phyloP scores from a whole-genome alignment of 2,329 filamentous ascomycete genomes.

The Fusarium sambucinum region DNA sequence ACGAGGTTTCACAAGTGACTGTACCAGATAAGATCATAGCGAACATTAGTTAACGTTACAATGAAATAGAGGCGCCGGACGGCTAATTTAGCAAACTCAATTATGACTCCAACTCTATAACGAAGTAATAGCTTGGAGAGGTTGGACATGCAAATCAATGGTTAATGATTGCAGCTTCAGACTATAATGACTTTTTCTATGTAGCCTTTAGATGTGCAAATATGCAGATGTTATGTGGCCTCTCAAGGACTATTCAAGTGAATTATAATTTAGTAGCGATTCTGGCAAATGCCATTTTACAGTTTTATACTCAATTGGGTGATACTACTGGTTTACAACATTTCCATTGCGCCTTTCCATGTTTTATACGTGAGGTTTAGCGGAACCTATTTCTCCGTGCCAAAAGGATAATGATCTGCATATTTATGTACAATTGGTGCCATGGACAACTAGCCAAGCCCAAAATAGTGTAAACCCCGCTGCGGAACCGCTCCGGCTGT shows the following conservation, averaged over 20 bases:
- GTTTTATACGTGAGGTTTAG: background rate
- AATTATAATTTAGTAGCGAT: background rate
- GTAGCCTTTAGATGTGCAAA: too few species aligned
- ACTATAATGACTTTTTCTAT: too few species aligned
- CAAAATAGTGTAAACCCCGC: constrained; percentile 16
- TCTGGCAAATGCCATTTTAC: background rate
- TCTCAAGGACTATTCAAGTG: background rate
- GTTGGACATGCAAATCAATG: background rate
- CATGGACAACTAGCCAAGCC: background rate
- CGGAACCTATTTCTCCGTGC: background rate
- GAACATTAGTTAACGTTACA: too few species aligned
- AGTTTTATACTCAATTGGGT: background rate
- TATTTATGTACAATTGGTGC: background rate
- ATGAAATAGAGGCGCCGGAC: too few species aligned
- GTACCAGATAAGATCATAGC: background rate
- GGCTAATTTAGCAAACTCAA: too few species aligned
- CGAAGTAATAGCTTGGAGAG: background rate
- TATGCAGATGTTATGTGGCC: background rate
- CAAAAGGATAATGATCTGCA: background rate
- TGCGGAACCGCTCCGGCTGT: constrained; percentile 12
- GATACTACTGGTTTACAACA: background rate
- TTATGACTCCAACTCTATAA: too few species aligned
- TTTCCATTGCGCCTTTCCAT: background rate
- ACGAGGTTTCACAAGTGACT: background rate
- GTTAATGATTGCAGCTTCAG: too few species aligned